phyloP scores from a whole-genome alignment of 306 rosid species.

The Castanea crenata region DNA sequence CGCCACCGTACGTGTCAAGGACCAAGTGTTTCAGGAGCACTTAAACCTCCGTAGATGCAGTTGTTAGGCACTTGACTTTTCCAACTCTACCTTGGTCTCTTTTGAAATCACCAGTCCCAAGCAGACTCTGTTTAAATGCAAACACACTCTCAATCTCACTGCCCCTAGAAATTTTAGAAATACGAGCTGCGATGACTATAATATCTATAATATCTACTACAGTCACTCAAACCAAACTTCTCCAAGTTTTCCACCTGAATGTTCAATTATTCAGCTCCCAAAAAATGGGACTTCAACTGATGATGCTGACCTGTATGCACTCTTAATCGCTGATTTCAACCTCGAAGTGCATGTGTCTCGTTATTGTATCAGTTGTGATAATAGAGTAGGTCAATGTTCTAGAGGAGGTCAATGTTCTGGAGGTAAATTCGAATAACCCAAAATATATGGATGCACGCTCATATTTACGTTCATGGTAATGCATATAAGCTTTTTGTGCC shows the following conservation, averaged over 20 bases:
- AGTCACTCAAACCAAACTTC: background rate
- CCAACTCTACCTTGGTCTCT: background rate
- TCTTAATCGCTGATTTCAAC: background rate
- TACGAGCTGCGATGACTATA: background rate
- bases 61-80: background rate
- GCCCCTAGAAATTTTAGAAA: fast-evolving
- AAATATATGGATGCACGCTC: too few relatives aligned
- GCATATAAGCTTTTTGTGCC: too few relatives aligned
- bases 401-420: constrained; percentile 24
- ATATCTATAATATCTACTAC: constrained; percentile 10
- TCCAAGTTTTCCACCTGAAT: background rate
- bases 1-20: background rate
- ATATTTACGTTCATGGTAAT: too few relatives aligned
- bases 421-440: background rate
- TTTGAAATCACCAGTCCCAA: fast-evolving
- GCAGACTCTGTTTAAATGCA: constrained; percentile 23
- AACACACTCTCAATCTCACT: background rate
- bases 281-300: constrained; percentile 16
- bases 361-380: constrained; percentile 25
- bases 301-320: background rate
- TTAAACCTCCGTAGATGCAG: background rate
- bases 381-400: constrained; percentile 14
- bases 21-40: background rate
- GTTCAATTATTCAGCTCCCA: constrained; percentile 28
- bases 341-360: background rate